phyloP scores from a whole-genome alignment of 129 eudicot species.

The Centella asiatica region DNA sequence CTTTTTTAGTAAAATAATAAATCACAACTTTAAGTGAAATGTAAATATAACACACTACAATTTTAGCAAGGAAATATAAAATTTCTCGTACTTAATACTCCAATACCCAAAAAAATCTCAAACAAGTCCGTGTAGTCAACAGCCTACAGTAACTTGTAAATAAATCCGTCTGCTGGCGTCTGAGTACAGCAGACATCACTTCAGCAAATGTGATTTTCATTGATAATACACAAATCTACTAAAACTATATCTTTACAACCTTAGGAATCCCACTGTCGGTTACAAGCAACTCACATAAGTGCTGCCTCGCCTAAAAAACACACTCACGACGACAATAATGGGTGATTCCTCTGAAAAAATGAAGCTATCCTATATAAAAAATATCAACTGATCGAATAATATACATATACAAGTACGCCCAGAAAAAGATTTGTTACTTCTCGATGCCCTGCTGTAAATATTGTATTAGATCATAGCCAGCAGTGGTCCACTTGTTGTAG shows the following conservation, averaged over 20 bases:
- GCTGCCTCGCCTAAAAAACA: background rate
- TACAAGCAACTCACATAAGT: background rate
- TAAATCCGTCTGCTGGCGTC: background rate
- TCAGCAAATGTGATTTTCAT: background rate
- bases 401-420: background rate
- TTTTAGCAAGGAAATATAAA: too few species aligned
- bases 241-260: constrained; percentile 11
- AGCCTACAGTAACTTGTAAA: background rate
- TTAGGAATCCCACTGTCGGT: constrained; percentile 6
- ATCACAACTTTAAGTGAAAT: too few species aligned
- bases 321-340: constrained; percentile 1
- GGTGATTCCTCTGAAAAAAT: constrained; percentile 12
- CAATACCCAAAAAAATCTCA: too few species aligned
- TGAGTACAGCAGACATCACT: background rate
- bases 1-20: too few species aligned
- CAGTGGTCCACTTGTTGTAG: constrained; percentile 96
- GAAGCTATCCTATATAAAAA: constrained; percentile 7
- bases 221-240: constrained; percentile 2
- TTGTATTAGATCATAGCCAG: constrained; percentile 96
- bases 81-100: too few species aligned
- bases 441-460: constrained; percentile 97
- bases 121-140: background rate
- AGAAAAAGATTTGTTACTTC: constrained; percentile 32
- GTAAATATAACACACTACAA: too few species aligned
- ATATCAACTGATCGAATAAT: background rate